Conservation (phyloP, 2,329 filamentous ascomycete genomes). For the Paracoccidioides lutzii region DNA sequence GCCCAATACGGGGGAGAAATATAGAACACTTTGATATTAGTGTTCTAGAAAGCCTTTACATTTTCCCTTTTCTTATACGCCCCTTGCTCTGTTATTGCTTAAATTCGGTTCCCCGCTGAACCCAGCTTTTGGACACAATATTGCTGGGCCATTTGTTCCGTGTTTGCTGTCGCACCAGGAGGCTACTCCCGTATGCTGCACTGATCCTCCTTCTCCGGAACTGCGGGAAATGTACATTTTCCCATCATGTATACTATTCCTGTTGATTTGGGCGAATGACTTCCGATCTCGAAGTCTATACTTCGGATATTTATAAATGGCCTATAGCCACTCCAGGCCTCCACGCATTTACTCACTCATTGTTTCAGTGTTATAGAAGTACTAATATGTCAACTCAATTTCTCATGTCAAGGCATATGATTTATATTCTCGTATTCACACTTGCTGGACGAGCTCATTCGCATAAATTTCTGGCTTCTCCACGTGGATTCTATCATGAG, state of each 20-base stretch:
- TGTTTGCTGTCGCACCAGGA: slow-evolving; percentile 1
- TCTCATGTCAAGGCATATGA: background rate
- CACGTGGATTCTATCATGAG: background rate
- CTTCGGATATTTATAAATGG: background rate
- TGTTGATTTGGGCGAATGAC: background rate
- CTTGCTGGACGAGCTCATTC: background rate
- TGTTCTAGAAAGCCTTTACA: background rate
- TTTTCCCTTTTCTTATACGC: background rate
- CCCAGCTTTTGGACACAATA: background rate
- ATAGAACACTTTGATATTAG: background rate
- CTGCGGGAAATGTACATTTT: background rate
- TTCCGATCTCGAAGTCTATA: background rate
- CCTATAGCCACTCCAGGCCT: background rate
- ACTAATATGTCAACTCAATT: background rate
- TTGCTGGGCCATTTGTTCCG: background rate
- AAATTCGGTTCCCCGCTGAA: background rate
- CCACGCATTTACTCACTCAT: background rate
- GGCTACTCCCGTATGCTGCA: background rate
- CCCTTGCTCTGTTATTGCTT: background rate
- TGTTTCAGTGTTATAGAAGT: background rate
- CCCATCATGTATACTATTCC: background rate
- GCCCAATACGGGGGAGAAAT: slow-evolving; percentile 2
- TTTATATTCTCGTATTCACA: background rate
- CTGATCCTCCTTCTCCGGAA: background rate
- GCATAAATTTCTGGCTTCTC: background rate